Base-by-base conservation (phyloP, 148 eudicot genomes). In the Spergularia bocconei region DNA sequence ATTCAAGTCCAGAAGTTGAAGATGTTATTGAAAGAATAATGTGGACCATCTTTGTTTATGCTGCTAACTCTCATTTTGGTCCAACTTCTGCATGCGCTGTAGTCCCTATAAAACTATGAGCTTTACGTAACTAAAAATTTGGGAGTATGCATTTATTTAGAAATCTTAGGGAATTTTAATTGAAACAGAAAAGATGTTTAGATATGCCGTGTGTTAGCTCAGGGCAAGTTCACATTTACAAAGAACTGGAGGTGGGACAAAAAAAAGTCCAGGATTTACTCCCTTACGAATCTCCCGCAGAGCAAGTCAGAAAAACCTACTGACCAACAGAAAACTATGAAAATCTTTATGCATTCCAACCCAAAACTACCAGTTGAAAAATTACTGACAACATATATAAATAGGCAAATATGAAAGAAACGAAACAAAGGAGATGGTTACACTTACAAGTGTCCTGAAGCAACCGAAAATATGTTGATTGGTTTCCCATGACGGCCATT, bases 401-500 rank as follows among this genome's bases (percentile, higher is more conserved):
- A 78, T 50, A 70, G 15, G 44, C 50, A 21, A 71, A 13, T 47
- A 51, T 29, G 36, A 29, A 29, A 67, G 48, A 63, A 71, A 36
- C 47, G 38, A 48, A 56, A 74, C 20, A 33, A 62, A 56, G 15
- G 47, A 29, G 59, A 48, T 63, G 48, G 19, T 71, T 52, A 56
- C 75, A 83, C 97, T 88, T 87, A 94, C 98, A 94, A 82, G 87
- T 94, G 98, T 62, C 98, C 98, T 59, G 98, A 94, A 68, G 98
- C 98, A 77, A 94, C 87, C 20, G 98, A 94, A 74, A 94, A 94
- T 75, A 94, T 94, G 80, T 94, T 94, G 38, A 94, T 88, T 29
- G 87, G 81, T 81, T 86, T 88, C 57, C 98, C 98, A 73, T 75
- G 93, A 61, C 98, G 90, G 39, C 81, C 86, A 36, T 69, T 76